Percentiles rank a stretch among this genome's conserved stretches.
phyloP scores from a whole-genome alignment of 1,284 basidiomycete species.

The Farysia itapuensis region DNA sequence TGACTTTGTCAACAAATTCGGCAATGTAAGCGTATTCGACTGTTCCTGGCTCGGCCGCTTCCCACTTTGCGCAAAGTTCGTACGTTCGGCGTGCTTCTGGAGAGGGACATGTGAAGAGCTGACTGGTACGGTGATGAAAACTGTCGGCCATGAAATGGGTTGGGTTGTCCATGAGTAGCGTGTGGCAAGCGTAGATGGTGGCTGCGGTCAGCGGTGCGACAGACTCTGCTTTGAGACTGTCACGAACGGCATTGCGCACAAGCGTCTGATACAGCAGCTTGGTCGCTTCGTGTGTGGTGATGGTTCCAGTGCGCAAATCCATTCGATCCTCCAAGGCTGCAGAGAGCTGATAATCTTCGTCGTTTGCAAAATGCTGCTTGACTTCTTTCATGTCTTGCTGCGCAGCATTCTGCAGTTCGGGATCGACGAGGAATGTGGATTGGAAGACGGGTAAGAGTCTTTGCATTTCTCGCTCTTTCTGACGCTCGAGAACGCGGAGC shows the following conservation, averaged over 20 bases:
- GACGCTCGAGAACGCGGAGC: constrained; percentile 16
- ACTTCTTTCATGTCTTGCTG: background rate
- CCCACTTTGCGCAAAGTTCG: constrained; percentile 66
- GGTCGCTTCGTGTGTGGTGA: constrained; percentile 30
- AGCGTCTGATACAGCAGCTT: constrained; percentile 8
- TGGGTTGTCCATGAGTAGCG: constrained; percentile 70
- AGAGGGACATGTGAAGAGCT: constrained; percentile 73
- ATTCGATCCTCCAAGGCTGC: too few relatives aligned
- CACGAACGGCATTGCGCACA: background rate
- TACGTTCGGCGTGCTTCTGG: constrained; percentile 67
- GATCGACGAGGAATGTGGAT: constrained; percentile 22
- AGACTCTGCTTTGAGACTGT: background rate
- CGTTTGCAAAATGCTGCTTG: background rate
- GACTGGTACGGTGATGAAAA: constrained; percentile 66
- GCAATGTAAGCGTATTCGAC: constrained; percentile 20
- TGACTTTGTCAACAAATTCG: constrained; percentile 59
- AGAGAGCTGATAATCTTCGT: too few relatives aligned
- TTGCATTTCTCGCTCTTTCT: constrained; percentile 30
- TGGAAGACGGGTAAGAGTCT: constrained; percentile 27
- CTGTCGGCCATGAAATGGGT: constrained; percentile 70
- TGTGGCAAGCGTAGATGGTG: constrained; percentile 71
- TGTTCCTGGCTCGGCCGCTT: constrained; percentile 51
- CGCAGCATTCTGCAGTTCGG: background rate
- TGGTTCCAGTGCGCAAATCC: constrained; percentile 21
- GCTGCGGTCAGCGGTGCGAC: constrained; percentile 12